A percentile compares a stretch with the other conserved stretches of the same genome.
Evolutionary conservation across 495 filamentous ascomycete species (phyloP).

Genomic region (Podospora australis): DNA sequence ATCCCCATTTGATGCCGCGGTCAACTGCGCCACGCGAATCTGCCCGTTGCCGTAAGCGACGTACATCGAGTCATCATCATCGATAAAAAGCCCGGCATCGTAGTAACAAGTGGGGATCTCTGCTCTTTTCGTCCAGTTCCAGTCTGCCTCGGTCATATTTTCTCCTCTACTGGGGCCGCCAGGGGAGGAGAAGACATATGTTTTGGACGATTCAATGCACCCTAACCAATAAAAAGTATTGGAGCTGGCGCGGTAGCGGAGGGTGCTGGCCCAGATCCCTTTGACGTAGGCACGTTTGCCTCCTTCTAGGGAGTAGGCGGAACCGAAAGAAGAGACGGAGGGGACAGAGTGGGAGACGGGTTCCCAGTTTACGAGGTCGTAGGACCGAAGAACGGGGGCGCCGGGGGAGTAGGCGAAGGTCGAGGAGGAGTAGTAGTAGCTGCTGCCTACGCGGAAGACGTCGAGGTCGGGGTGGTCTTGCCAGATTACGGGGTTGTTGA

Average conservation of each 20-base stretch:
- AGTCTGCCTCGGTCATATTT: conserved; percentile 2
- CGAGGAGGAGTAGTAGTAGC: conserved; percentile 51
- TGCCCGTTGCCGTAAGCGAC: conserved; percentile 48
- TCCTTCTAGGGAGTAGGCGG: conserved; percentile 43
- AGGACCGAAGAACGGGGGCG: conserved; percentile 51
- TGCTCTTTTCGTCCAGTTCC: conserved; percentile 28
- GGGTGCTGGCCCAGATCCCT: conserved; percentile 50
- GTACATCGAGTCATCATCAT: conserved; percentile 50
- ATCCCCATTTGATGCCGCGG: conserved; percentile 29
- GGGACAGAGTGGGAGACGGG: conserved; percentile 50
- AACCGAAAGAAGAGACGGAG: conserved; percentile 38
- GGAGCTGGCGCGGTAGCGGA: conserved; percentile 42
- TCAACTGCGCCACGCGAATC: conserved; percentile 46
- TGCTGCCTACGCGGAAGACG: conserved; percentile 39
- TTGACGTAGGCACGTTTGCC: conserved; percentile 39
- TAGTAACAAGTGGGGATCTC: conserved; percentile 48
- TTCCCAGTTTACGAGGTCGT: conserved; percentile 54
- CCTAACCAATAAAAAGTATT: conserved; percentile 52
- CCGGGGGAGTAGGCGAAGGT: conserved; percentile 54
- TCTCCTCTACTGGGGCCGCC: conserved; percentile 18
- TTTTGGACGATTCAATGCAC: conserved; percentile 41
- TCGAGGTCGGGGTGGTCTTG: conserved; percentile 29
- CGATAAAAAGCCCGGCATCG: conserved; percentile 51
- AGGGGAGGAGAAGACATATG: conserved; percentile 47
- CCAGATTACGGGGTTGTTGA: conserved; percentile 37